Evolutionary conservation across 805 yeast species (phyloP).

Genomic region (Kodamaea fukazawae): DNA sequence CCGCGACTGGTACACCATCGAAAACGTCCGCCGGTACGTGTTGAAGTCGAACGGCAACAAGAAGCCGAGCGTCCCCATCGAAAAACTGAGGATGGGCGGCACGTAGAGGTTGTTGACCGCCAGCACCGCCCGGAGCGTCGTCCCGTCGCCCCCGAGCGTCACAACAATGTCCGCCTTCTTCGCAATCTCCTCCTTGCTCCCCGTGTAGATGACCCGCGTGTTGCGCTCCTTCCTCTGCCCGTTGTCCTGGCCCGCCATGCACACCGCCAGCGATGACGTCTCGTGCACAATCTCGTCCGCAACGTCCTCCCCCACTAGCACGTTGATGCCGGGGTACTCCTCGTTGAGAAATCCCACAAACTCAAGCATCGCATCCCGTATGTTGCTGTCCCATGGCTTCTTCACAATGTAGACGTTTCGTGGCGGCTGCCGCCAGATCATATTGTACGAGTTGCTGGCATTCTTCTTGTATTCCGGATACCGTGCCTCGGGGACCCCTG

Average conservation of each 20-base stretch:
- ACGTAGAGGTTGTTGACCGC: slow-evolving; percentile 67
- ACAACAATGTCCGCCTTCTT: slow-evolving; percentile 75
- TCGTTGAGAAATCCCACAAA: slow-evolving; percentile 61
- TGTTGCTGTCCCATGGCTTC: slow-evolving; percentile 74
- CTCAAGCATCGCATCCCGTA: slow-evolving; percentile 60
- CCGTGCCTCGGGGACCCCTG: slow-evolving; percentile 9
- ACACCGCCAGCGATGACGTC: slow-evolving; percentile 7
- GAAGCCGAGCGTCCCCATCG: slow-evolving; percentile 90
- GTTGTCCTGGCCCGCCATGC: slow-evolving; percentile 2
- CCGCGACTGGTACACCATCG: slow-evolving; percentile 61
- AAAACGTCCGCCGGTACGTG: slow-evolving; percentile 58
- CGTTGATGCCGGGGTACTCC: slow-evolving; percentile 67
- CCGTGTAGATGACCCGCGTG: slow-evolving; percentile 47
- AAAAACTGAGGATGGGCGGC: slow-evolving; percentile 87
- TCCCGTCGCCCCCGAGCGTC: slow-evolving; percentile 96
- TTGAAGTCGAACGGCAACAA: slow-evolving; percentile 80
- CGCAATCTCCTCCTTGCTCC: slow-evolving; percentile 54
- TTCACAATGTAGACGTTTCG: slow-evolving; percentile 77
- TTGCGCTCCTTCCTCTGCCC: neutral
- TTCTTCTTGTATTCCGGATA: slow-evolving; percentile 53
- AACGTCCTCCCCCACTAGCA: slow-evolving; percentile 73
- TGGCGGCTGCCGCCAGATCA: slow-evolving; percentile 71
- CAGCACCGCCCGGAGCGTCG: slow-evolving; percentile 80
- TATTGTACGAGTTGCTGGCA: slow-evolving; percentile 56
- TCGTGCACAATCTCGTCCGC: slow-evolving; percentile 60